Evolutionary conservation across 2,329 filamentous ascomycete genomes (phyloP).

Genomic region (Pseudocercospora musae): DNA sequence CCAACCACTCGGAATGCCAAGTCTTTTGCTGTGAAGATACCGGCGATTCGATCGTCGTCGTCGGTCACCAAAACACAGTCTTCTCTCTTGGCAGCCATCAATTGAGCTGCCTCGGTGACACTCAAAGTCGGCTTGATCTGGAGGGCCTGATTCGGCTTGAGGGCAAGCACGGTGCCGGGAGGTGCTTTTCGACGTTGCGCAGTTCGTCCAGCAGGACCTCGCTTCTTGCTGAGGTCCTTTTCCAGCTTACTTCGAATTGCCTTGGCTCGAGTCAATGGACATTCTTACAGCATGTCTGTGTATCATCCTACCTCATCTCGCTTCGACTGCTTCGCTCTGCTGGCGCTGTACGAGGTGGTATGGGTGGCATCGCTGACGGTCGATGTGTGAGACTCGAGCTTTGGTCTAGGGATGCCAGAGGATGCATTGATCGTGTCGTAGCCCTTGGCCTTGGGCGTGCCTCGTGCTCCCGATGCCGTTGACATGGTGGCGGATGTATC

Average conservation of each 20-base stretch:
- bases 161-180: conserved; percentile 88
- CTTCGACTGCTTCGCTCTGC: conserved; percentile 93
- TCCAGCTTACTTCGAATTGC: conserved; percentile 97
- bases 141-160: conserved; percentile 91
- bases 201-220: conserved; percentile 71
- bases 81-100: conserved; percentile 98
- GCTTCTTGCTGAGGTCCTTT: conserved; percentile 97
- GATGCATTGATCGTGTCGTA: conserved; percentile 57
- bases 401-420: conserved; percentile 68
- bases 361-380: conserved; percentile 49
- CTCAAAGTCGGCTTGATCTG: conserved; percentile 96
- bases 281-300: neutral
- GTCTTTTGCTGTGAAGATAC: conserved; percentile 99
- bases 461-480: conserved; percentile 62
- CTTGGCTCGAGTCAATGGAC: conserved; percentile 46
- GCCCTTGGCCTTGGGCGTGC: conserved; percentile 59
- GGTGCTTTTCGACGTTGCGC: conserved; percentile 89
- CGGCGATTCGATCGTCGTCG: conserved; percentile 94
- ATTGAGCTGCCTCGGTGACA: conserved; percentile 91
- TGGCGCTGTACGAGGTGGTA: conserved; percentile 76
- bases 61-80: conserved; percentile 97
- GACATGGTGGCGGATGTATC: conserved; percentile 50
- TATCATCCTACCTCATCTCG: conserved; percentile 77
- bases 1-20: conserved; percentile 95
- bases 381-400: conserved; percentile 52